phyloP scores from a whole-genome alignment of 139 green algal species.

The Chlamydomonas sphaeroides region DNA sequence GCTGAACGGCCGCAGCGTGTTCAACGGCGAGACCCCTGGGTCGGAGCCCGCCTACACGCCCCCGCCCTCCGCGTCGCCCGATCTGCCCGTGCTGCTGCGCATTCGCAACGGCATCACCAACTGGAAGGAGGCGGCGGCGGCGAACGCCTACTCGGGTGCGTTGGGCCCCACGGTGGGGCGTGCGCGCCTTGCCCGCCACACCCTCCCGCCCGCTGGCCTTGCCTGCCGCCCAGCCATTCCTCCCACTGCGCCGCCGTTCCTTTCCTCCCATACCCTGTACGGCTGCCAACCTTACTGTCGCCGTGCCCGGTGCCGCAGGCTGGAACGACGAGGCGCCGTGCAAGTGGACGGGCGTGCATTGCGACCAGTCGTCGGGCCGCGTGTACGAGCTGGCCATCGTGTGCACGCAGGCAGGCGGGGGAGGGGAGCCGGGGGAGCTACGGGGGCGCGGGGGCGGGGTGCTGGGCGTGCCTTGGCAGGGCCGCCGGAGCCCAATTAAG shows the following conservation, averaged over 20 bases:
- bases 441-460: background rate
- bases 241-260: no score
- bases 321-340: slow-evolving; percentile 10
- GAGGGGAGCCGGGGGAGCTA: no score
- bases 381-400: slow-evolving; percentile 29
- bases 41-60: no score
- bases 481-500: background rate
- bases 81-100: background rate
- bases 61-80: background rate
- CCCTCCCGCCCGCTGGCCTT: background rate
- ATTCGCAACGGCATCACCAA: background rate
- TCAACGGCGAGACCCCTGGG: no score
- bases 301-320: no score
- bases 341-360: slow-evolving; percentile 34
- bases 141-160: slow-evolving; percentile 6
- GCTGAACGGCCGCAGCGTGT: no score
- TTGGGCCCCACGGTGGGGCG: no score
- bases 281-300: no score
- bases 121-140: slow-evolving; percentile 1
- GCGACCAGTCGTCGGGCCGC: background rate
- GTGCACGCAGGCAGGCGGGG: slow-evolving; percentile 33
- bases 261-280: no score
- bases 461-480: background rate
- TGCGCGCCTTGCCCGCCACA: no score
- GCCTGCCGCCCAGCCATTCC: no score